These are phyloP conservation scores for Starmera dryadoides DNA, from an alignment of 805 yeast genomes.

Conservation along the genomic window DNA sequence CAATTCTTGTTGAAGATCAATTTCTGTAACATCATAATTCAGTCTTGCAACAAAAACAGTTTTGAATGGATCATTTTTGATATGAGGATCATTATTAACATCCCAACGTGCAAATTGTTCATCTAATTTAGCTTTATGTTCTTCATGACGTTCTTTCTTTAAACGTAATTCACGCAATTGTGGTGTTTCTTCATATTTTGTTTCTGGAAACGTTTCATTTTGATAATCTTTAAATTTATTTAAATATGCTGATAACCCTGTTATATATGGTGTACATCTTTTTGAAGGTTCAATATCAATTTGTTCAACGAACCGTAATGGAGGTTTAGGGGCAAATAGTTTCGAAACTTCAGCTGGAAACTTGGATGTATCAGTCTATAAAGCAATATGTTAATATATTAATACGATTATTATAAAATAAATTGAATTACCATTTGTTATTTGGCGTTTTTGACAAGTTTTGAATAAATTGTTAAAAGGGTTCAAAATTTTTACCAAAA, in stretches of 20 bases:
- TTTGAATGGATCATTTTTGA: constrained; percentile 63
- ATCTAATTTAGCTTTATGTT: constrained; percentile 24
- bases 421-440: not conserved
- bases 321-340: constrained; percentile 28
- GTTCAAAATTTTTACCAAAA: no score
- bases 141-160: constrained; percentile 17
- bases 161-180: constrained; percentile 21
- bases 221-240: constrained; percentile 21
- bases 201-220: constrained; percentile 10
- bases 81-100: constrained; percentile 49
- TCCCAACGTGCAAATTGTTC: constrained; percentile 37
- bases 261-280: constrained; percentile 12
- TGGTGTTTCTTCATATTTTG: constrained; percentile 21
- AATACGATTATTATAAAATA: no score
- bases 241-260: constrained; percentile 15
- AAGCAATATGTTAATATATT: no score
- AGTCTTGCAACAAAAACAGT: constrained; percentile 78
- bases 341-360: constrained; percentile 31
- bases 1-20: constrained; percentile 59
- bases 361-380: constrained; percentile 25
- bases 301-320: constrained; percentile 12
- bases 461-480: no score
- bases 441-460: no score
- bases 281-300: constrained; percentile 11
- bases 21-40: constrained; percentile 55